Evolutionary conservation across 176 grass and related monocot species (phyloP), one percentile per base, ranked within the genome.

Genomic region (Zoysia japonica): DNA sequence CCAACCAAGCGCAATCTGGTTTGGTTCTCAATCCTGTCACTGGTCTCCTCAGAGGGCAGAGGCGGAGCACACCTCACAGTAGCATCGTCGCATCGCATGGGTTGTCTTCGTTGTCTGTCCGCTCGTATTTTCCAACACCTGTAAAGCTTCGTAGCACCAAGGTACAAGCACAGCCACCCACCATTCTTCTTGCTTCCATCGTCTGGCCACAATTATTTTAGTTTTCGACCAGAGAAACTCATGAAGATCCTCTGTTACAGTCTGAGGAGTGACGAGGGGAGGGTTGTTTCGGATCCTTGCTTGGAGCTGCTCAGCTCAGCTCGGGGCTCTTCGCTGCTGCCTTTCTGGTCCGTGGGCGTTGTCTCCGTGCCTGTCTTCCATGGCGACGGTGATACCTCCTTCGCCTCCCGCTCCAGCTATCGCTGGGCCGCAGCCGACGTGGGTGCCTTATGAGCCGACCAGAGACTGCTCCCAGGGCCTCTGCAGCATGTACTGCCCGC

Each of bases 391-490:
- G 88, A 56, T 77, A 10, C 62, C 81, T 63, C 50, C 83, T 40
- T 65, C 82, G 35, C 67, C 87, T 15, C 72, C 78, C 0, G 3
- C 28, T 28, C 28, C 28, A 28, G 28, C 52, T 17, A 40, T 50
- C 57, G 5, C 49, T 9, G 74, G 75, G 54, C 53, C 70, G 67
- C 92, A 91, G 61, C 90, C 88, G 9, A 85, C 94, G n/a, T 96
- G 86, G 92, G 83, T 96, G 52, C 92, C 96, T 35, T 93, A 93
- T 41, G 88, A 89, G 79, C 86, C 90, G 15, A 89, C 82, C 9
- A 82, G 73, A 75, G 96, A 99, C 41, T 99, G 96, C 77, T 95
- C 96, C 16, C 90, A 93, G 87, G 96, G 96, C 41, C 80, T 99
- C 16, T 99, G 96, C 71, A 99, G 90, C 82, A 86, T 86, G 75